Conservation (phyloP, 768 basidiomycete species). For the Amanita jacksonii region DNA sequence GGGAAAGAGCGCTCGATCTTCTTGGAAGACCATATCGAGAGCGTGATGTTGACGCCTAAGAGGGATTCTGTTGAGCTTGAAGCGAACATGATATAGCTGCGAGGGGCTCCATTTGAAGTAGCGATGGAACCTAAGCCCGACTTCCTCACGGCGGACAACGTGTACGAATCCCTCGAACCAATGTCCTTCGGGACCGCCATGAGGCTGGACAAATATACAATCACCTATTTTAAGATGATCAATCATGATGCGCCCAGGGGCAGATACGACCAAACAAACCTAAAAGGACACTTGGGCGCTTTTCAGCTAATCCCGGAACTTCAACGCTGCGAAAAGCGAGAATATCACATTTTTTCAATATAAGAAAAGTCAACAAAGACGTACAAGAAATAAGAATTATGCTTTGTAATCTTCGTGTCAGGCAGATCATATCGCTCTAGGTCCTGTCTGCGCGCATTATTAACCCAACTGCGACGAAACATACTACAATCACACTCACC, state of each 20-base stretch:
- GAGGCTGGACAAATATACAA: slow-evolving; percentile 31
- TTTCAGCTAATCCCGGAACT: slow-evolving; percentile 39
- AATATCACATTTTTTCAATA: too few relatives aligned
- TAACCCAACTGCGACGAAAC: neutral
- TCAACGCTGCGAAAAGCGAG: slow-evolving; percentile 22
- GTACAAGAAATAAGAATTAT: slow-evolving; percentile 31
- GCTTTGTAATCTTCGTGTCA: slow-evolving; percentile 21
- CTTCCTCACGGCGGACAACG: slow-evolving; percentile 28
- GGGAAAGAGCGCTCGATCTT: slow-evolving; percentile 36
- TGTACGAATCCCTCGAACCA: slow-evolving; percentile 47
- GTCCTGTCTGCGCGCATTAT: slow-evolving; percentile 24
- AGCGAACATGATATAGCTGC: slow-evolving; percentile 32
- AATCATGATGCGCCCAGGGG: neutral
- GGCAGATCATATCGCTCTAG: slow-evolving; percentile 28
- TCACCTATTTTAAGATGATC: slow-evolving; percentile 24
- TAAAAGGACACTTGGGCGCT: slow-evolving; percentile 35
- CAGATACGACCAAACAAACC: slow-evolving; percentile 21
- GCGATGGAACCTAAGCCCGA: slow-evolving; percentile 31
- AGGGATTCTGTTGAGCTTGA: slow-evolving; percentile 39
- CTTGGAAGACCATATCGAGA: slow-evolving; percentile 25
- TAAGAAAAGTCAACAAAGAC: slow-evolving; percentile 11
- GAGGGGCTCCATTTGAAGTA: slow-evolving; percentile 25
- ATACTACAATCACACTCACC: slow-evolving; percentile 18
- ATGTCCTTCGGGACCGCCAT: slow-evolving; percentile 19
- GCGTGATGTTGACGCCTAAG: slow-evolving; percentile 45